Conservation (phyloP, 2,329 filamentous ascomycete species). For the Colletotrichum horii region DNA sequence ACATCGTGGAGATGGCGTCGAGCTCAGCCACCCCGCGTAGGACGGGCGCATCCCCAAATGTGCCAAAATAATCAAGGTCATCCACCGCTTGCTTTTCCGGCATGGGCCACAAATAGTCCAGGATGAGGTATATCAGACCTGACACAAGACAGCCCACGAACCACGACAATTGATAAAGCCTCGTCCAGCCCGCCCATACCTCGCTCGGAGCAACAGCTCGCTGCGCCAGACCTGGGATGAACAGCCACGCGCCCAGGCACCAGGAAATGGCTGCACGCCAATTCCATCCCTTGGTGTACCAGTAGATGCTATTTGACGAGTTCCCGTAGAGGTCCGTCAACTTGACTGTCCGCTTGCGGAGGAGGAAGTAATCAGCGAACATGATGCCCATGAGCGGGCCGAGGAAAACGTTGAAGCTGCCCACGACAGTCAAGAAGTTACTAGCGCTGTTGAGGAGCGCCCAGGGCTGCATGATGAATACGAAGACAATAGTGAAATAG, state of each 20-base stretch:
- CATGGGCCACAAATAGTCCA: constrained; percentile 26
- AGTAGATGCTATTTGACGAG: constrained; percentile 20
- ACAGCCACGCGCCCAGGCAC: constrained; percentile 17
- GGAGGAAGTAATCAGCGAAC: constrained; percentile 35
- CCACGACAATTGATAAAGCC: constrained; percentile 28
- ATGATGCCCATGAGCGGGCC: constrained; percentile 37
- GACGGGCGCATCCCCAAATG: constrained; percentile 15
- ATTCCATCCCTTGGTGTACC: constrained; percentile 23
- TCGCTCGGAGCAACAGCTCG: constrained; percentile 15
- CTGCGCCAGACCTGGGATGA: constrained; percentile 24
- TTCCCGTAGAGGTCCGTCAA: constrained; percentile 34
- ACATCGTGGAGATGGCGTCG: background rate
- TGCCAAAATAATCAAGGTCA: constrained; percentile 26
- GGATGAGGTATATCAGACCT: constrained; percentile 18
- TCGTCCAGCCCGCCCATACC: constrained; percentile 25
- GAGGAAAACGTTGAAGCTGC: constrained; percentile 35
- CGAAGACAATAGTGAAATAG: constrained; percentile 6
- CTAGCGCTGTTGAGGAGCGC: constrained; percentile 14
- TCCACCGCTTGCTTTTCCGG: constrained; percentile 20
- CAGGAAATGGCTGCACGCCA: constrained; percentile 17
- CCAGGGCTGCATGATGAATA: constrained; percentile 25
- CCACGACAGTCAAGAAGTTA: constrained; percentile 27
- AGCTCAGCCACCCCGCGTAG: background rate
- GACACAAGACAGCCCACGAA: constrained; percentile 24
- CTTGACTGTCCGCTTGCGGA: constrained; percentile 37